Evolutionary conservation across 805 yeast genomes (phyloP), one percentile per base, ranked within the genome.

Genomic region (Alloascoidea africana): DNA sequence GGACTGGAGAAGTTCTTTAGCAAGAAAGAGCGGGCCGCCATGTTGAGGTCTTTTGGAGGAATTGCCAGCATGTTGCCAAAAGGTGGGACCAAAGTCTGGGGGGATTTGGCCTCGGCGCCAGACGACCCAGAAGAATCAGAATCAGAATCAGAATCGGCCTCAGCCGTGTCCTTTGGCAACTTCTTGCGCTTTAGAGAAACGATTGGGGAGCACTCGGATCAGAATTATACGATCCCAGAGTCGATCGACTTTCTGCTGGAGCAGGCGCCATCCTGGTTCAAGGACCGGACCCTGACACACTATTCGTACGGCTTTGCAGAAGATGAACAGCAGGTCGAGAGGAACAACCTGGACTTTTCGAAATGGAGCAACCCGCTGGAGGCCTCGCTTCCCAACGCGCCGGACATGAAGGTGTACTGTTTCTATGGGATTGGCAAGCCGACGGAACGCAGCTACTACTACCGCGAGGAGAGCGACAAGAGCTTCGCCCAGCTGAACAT

Each of bases 381-480:
- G 54, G 96, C 76, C 0, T 73, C 89, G 3, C 66, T 91, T 33
- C 98, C 98, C 1, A 65, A 81, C 50, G 98, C 98, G 0, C 97
- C 97, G 2, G 84, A 84, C 52, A 63, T 91, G 79, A 81, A 83
- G 45, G 64, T 86, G 5, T 91, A 64, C 56, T 84, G 96, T 51
- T 77, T 91, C 50, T 91, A 91, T 50, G 98, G 98, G 3, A 85
- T 86, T n/a, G 94, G 96, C 4, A 89, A 86, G 45, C 93, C 94
- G 16, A 89, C 98, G 0, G 98, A 91, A 56, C 68, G 98, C 34
- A 87, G 94, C 0, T 91, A 91, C 58, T 72, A 76, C 23, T 91
- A 91, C 57, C 74, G 71, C 39, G 85, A 81, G 46, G 81, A 80
- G 39, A 63, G 60, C 4, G 71, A 73, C 42, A 69, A 71, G 39